Evolutionary conservation across 192 early-diverging fungal species (phyloP), one percentile per base, ranked within the genome.

Genomic region (Dimargaris cristalligena): DNA sequence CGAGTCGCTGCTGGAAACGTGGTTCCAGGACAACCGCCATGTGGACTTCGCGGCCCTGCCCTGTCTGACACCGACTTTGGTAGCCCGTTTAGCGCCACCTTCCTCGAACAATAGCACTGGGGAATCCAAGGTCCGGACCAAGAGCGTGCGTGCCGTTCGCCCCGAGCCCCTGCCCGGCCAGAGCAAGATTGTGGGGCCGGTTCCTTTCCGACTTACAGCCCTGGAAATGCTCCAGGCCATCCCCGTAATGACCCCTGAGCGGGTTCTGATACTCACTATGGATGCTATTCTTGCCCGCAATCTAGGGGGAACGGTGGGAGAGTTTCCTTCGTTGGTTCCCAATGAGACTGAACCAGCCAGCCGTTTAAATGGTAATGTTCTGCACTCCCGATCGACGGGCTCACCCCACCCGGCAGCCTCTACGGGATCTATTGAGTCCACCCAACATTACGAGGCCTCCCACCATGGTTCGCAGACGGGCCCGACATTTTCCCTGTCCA

Each of bases 241-340:
- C 14, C n/a, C 18, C 29, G 14, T 28, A 2, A 29, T 52, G 23
- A 28, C 51, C 1, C 23, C 22, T 25, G 51, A 52, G 22, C 22
- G 16, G 22, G 1, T 52, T 16, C 26, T 52, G 23, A 28, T 52
- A 22, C 26, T 52, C 23, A 28, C 51, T 9, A 52, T 52, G 51
- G 51, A 52, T 29, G 51, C n/a, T 29, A 9, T 52, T 16, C 29
- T 52, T n/a, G 51, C 51, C 22, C 51, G 51, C 9, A 52, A 18
- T 29, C n/a, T 52, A 16, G 51, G 51, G 51, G 51, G 51, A 28
- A 52, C 51, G 51, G 51, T 52, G 14, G n/a, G 51, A 28, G 22
- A 18, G 14, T 28, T 52, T 18, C n/a, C 26, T n/a, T n/a, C 14
- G 22, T 16, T 52, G n/a, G 10, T 18, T 44, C 9, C 10, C 41